phyloP scores from a whole-genome alignment of 148 eudicot genomes.

The Silene conica region DNA sequence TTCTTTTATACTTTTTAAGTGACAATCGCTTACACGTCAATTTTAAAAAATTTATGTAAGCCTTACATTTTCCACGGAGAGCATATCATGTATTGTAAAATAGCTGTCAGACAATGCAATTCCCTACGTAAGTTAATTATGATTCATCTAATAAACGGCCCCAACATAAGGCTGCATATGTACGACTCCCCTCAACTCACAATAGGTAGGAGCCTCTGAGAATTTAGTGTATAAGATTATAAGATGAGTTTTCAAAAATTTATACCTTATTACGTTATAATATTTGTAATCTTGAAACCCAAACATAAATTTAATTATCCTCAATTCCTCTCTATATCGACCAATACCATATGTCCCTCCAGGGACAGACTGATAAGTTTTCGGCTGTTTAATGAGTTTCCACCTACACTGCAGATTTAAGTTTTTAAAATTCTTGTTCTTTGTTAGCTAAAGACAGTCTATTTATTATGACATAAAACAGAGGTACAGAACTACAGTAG shows the following conservation, averaged over 20 bases:
- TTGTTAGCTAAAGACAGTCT: constrained; percentile 1
- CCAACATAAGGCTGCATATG: background rate
- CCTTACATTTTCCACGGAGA: background rate
- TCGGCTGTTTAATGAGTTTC: background rate
- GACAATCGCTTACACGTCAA: background rate
- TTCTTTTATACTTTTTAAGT: background rate
- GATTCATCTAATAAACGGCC: background rate
- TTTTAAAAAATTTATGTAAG: background rate
- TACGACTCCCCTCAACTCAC: background rate
- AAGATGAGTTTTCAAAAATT: background rate
- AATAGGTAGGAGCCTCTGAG: background rate
- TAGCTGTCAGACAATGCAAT: background rate
- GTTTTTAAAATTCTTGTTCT: background rate
- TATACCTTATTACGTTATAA: background rate
- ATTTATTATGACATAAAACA: background rate
- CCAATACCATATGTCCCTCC: background rate
- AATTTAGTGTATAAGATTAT: background rate
- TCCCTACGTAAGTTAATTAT: background rate
- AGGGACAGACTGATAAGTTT: background rate
- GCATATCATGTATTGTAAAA: background rate
- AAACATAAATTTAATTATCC: background rate
- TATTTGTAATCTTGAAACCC: background rate
- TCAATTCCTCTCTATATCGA: background rate
- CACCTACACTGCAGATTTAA: background rate
- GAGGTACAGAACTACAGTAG: constrained; percentile 1